phyloP scores from a whole-genome alignment of 495 filamentous ascomycete species.

The Penicillium taxi region DNA sequence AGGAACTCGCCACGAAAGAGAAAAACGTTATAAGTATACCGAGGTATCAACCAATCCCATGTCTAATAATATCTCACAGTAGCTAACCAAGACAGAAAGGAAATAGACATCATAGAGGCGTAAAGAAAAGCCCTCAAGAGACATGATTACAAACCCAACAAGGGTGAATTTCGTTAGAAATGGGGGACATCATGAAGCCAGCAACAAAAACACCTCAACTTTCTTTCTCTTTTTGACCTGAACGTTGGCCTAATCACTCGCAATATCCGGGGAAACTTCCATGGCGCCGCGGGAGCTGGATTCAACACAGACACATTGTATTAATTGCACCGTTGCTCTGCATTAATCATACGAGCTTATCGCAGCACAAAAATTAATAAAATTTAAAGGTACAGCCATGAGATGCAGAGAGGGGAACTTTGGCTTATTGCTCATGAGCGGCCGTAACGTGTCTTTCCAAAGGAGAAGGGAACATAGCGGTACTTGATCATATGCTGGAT shows the following conservation, averaged over 20 bases:
- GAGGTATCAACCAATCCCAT: slow-evolving; percentile 9
- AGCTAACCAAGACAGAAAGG: slow-evolving; percentile 7
- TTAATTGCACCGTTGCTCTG: no score
- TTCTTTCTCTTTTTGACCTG: no score
- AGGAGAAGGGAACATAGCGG: slow-evolving; percentile 91
- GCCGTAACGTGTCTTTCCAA: slow-evolving; percentile 80
- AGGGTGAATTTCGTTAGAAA: no score
- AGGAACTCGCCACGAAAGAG: not conserved
- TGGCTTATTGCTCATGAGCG: slow-evolving; percentile 34
- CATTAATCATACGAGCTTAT: no score
- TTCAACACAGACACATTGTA: slow-evolving; percentile 16
- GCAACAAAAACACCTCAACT: no score
- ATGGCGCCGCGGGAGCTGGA: no score
- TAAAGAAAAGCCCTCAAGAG: slow-evolving; percentile 9
- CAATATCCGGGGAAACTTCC: no score
- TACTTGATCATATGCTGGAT: slow-evolving; percentile 99
- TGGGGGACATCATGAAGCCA: no score
- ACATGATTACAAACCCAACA: slow-evolving; percentile 17
- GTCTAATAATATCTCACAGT: slow-evolving; percentile 28
- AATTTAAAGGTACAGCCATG: slow-evolving; percentile 9
- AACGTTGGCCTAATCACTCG: no score
- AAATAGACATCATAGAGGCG: no score
- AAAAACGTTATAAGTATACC: slow-evolving; percentile 13
- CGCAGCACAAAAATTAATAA: no score
- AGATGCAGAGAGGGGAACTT: slow-evolving; percentile 2